Evolutionary conservation across 1,139 yeast species (phyloP).

Genomic region (Meyerozyma athensensis): DNA sequence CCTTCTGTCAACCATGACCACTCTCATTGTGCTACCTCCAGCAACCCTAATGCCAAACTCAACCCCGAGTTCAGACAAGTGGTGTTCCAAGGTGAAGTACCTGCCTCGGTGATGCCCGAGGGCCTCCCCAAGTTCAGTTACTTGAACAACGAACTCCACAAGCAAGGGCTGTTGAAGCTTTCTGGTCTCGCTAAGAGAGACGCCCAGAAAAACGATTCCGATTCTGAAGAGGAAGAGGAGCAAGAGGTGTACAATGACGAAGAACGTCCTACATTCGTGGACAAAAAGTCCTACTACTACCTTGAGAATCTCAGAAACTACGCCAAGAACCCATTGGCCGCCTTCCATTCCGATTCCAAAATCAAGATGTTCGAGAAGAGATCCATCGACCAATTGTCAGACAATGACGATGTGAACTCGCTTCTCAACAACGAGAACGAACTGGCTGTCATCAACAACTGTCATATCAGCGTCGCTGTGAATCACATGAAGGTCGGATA

Average conservation of each 20-base stretch:
- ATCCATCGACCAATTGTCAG: constrained; percentile 8
- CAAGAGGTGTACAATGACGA: constrained; percentile 8
- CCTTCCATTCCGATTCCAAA: constrained; percentile 5
- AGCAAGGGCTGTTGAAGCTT: constrained; percentile 10
- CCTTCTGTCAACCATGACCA: constrained; percentile 29
- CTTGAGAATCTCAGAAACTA: constrained; percentile 10
- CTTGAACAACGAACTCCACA: constrained; percentile 7
- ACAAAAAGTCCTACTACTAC: constrained; percentile 18
- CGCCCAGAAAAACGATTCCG: constrained; percentile 1
- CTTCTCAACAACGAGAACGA: constrained; percentile 12
- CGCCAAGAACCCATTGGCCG: constrained; percentile 4
- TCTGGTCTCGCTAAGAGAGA: constrained; percentile 7
- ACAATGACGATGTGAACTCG: constrained; percentile 12
- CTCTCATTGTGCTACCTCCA: constrained; percentile 23
- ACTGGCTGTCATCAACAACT: constrained; percentile 13
- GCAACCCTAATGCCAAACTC: constrained; percentile 6
- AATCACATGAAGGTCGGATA: constrained; percentile 13
- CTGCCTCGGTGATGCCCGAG: background rate
- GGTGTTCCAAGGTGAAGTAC: constrained; percentile 1
- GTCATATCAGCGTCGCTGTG: constrained; percentile 21
- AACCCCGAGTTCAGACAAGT: constrained; percentile 12
- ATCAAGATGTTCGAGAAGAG: background rate
- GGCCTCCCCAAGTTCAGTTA: constrained; percentile 11
- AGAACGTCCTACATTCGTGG: constrained; percentile 13
- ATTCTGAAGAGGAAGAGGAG: background rate